phyloP scores from a whole-genome alignment of 352 stramenopile genomes.

The Phytophthora nicotianae region DNA sequence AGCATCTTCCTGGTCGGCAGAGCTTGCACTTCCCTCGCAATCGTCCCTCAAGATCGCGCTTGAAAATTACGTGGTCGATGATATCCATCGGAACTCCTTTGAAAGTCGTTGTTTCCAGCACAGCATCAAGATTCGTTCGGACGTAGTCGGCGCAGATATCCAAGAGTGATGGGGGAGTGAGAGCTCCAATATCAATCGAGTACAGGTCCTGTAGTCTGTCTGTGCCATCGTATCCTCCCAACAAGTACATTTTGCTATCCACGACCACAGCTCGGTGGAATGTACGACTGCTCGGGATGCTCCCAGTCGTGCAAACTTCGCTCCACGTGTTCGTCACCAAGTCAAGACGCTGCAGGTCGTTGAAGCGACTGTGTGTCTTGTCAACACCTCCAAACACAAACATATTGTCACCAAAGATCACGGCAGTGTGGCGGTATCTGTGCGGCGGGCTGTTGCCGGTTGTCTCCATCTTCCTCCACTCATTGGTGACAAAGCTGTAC shows the following conservation, averaged over 20 bases:
- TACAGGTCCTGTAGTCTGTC: slow-evolving; percentile 87
- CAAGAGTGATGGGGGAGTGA: slow-evolving; percentile 71
- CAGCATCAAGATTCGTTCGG: slow-evolving; percentile 64
- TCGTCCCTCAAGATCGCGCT: slow-evolving; percentile 62
- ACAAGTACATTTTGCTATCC: slow-evolving; percentile 82
- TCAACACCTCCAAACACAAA: slow-evolving; percentile 91
- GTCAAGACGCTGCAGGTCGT: slow-evolving; percentile 83
- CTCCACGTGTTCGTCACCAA: slow-evolving; percentile 85
- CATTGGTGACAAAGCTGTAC: slow-evolving; percentile 72
- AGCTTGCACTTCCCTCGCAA: slow-evolving; percentile 80
- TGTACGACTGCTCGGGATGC: slow-evolving; percentile 82
- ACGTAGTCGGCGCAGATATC: slow-evolving; percentile 78
- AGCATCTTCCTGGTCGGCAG: slow-evolving; percentile 70
- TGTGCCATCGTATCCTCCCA: slow-evolving; percentile 87
- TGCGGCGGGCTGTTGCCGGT: slow-evolving; percentile 66
- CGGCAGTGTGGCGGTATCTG: slow-evolving; percentile 84
- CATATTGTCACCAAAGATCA: slow-evolving; percentile 88
- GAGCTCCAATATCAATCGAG: slow-evolving; percentile 81
- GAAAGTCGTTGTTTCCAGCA: slow-evolving; percentile 75
- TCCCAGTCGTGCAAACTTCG: slow-evolving; percentile 83
- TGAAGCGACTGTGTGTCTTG: slow-evolving; percentile 89
- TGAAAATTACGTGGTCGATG: slow-evolving; percentile 81
- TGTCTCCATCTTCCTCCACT: slow-evolving; percentile 72
- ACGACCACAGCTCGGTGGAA: slow-evolving; percentile 88
- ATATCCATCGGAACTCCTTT: slow-evolving; percentile 78